Evolutionary conservation across 345 rosid species (phyloP).

Genomic region (Erucastrum elatum): DNA sequence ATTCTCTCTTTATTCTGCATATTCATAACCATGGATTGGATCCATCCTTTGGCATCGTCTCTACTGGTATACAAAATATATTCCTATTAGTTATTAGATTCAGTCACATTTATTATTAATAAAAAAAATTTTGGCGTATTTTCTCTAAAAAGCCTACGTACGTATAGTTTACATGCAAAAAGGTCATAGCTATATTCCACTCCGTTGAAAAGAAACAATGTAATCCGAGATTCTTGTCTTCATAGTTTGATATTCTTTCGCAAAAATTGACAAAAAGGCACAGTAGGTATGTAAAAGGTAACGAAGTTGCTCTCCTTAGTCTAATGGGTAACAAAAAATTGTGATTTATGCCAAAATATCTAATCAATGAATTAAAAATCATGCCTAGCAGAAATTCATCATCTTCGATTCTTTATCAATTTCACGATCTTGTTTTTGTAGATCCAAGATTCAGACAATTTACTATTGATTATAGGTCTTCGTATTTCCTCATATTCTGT

Average conservation of each 20-base stretch:
- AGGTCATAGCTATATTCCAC: conserved; percentile 29
- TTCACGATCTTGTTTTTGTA: conserved; percentile 2
- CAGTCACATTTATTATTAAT: conserved; percentile 2
- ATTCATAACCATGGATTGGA: conserved; percentile 41
- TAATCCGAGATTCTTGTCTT: conserved; percentile 31
- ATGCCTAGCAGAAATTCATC: neutral
- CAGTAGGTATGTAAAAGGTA: conserved; percentile 29
- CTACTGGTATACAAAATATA: neutral
- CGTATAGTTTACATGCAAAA: conserved; percentile 37
- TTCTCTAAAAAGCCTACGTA: conserved; percentile 4
- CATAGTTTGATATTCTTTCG: conserved; percentile 33
- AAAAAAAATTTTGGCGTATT: neutral
- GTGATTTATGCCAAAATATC: neutral
- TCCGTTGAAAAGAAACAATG: conserved; percentile 25
- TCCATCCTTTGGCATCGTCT: conserved; percentile 35
- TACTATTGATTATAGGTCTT: neutral
- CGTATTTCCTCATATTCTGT: neutral
- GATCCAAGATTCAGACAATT: conserved; percentile 12
- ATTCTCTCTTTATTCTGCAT: conserved; percentile 43
- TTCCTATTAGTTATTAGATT: conserved; percentile 23
- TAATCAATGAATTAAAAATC: neutral
- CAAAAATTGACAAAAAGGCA: conserved; percentile 35
- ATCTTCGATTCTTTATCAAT: neutral
- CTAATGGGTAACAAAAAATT: conserved; percentile 28
- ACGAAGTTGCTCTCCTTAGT: conserved; percentile 29